A percentile compares a stretch with the other conserved stretches of the same genome.
Conservation (phyloP, 192 early-diverging fungal species). For the Entophlyctis luteolus region DNA sequence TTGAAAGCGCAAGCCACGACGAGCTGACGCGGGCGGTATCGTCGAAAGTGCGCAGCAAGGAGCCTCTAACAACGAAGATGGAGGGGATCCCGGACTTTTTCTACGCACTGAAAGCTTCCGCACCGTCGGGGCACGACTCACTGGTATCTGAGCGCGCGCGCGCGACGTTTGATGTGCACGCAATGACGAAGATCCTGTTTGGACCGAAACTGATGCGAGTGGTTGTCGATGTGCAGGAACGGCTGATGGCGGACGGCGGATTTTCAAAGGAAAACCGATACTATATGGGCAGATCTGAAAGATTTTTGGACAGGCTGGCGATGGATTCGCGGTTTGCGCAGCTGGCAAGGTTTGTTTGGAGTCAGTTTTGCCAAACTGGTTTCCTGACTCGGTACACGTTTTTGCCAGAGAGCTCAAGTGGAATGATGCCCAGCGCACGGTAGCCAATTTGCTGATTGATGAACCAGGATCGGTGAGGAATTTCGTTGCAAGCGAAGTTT, state of each 20-base stretch:
- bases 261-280: conserved; percentile 70
- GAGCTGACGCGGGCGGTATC: too few species aligned
- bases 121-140: conserved; percentile 28
- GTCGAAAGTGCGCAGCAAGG: background rate
- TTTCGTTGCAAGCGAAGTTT: background rate
- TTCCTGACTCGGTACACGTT: background rate
- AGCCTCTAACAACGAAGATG: background rate
- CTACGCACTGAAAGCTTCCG: conserved; percentile 24
- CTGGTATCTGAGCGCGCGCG: conserved; percentile 64
- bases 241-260: conserved; percentile 66
- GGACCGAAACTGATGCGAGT: conserved; percentile 59
- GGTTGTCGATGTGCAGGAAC: conserved; percentile 52
- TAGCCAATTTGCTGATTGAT: conserved; percentile 55
- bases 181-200: conserved; percentile 66
- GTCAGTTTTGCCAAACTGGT: background rate
- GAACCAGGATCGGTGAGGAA: conserved; percentile 50
- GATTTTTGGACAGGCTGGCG: conserved; percentile 55
- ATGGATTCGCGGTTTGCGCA: conserved; percentile 64
- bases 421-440: conserved; percentile 47
- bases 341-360: conserved; percentile 36
- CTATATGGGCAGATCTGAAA: conserved; percentile 68
- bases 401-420: conserved; percentile 48
- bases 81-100: conserved; percentile 17
- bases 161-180: conserved; percentile 61
- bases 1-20: too few species aligned